These are phyloP conservation scores for Artemisia tridentata DNA, from an alignment of 129 eudicot genomes.

Conservation along the genomic window DNA sequence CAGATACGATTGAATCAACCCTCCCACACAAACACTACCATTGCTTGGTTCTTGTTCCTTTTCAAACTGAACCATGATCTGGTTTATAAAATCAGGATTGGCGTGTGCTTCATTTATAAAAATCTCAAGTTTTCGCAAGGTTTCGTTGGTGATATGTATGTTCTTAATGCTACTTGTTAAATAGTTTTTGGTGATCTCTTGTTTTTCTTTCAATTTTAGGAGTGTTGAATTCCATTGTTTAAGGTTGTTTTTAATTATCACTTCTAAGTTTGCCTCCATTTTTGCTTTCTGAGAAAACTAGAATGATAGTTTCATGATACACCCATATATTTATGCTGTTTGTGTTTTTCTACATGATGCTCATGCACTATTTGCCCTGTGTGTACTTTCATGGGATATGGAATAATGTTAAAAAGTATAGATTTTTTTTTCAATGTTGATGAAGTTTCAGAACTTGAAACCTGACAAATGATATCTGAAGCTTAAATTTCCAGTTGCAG, in stretches of 20 bases:
- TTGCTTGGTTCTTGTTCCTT: conserved; percentile 16
- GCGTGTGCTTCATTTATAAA: conserved; percentile 5
- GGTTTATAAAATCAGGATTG: conserved; percentile 27
- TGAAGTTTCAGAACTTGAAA: neutral
- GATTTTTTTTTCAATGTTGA: neutral
- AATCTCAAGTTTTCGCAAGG: conserved; percentile 21
- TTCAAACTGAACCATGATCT: neutral
- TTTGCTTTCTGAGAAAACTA: conserved; percentile 3
- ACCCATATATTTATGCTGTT: no score
- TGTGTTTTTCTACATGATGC: conserved; percentile 16
- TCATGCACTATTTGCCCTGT: conserved; percentile 7
- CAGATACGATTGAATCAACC: conserved; percentile 19
- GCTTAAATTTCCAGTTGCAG: no score
- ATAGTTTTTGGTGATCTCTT: conserved; percentile 15
- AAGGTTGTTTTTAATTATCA: neutral
- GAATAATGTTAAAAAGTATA: neutral
- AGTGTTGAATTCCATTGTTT: conserved; percentile 13
- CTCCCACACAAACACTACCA: conserved; percentile 1
- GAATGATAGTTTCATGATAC: neutral
- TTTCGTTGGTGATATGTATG: conserved; percentile 18
- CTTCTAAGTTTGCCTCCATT: conserved; percentile 21
- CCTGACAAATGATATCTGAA: neutral
- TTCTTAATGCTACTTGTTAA: conserved; percentile 19
- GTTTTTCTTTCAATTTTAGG: conserved; percentile 28
- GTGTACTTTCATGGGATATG: conserved; percentile 17